Evolutionary conservation across 169 alveolate species (phyloP), one percentile per base, ranked within the genome.

Genomic region (Plasmodium reichenowi): DNA sequence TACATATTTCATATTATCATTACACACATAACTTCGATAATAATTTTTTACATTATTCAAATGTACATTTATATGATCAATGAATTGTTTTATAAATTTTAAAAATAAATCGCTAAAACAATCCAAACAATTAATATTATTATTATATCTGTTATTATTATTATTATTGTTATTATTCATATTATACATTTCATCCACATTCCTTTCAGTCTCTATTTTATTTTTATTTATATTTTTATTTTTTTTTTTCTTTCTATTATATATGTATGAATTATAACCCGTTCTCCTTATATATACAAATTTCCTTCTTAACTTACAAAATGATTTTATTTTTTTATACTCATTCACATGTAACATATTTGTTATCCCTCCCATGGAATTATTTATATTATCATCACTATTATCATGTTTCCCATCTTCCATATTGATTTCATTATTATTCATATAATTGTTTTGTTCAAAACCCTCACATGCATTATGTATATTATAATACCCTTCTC

Each of bases 281-380:
- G 2, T 59, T 59, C 38, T 52, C 24, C 22, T 48, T 24, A 76
- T 22, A 43, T 66, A 50, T 2, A 29, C 29, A 24, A 64, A 76
- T 45, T 76, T 76, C 26, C 52, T 76, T 58, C 66, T 76, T 71
- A 76, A 63, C 54, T 64, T 76, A 68, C 74, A 76, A 64, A 76
- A 76, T 47, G 24, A 72, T 45, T 64, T 76, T 38, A 76, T 38
- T 22, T 76, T 64, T 38, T 45, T 74, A 24, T 8, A n/a, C 20
- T 74, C 48, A 29, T 15, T 32, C 62, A 43, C 66, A 66, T 47
- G 43, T 15, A 6, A 64, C 32, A 3, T 48, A 5, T 22, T 12
- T 10, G 56, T 52, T 72, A 32, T 2, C 24, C 68, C 13, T n/a
- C 52, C n/a, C 6, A 13, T 54, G 47, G 9, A 47, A 45, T 38